Evolutionary conservation across 2,329 filamentous ascomycete genomes (phyloP), one percentile per base, ranked within the genome.

Genomic region (Epicoccum sorghinum): DNA sequence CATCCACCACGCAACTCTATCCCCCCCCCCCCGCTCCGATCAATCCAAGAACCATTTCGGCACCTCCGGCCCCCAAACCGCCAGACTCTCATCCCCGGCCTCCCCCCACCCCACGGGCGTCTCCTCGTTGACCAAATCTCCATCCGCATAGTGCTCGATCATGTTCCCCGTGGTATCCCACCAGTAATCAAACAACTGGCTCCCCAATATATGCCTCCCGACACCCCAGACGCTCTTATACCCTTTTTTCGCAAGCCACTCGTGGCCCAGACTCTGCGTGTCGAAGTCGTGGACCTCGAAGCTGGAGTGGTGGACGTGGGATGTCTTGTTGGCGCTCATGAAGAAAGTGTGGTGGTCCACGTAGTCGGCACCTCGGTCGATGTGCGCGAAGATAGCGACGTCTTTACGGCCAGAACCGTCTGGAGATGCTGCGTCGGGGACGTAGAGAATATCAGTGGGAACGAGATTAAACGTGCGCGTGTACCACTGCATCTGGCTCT

Each of bases 181-280:
- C 86, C 86, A 89, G 70, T 89, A 89, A 66, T 90, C 87, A 62
- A 90, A 91, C 46, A 90, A 84, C 74, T 90, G 88, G 58, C 82
- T 85, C 4, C 88, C 88, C 62, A 90, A 78, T 22, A 89, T 82
- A 75, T 90, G 88, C 47, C 88, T 74, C 0, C 88, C 88, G 0
- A 91, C 83, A 1, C 88, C 88, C 88, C 88, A 91, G 58, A 86
- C 86, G 62, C 80, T 83, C 64, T 80, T 80, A 67, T 88, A 88
- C 1, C 83, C 84, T 69, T 86, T 83, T 58, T 83, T 75, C 2
- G 78, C 78, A 57, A 91, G 75, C 85, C 86, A 90, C 64, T 88
- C 82, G 72, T 91, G 88, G 1, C 88, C 88, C 3, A 90, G 76
- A 29, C 84, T 79, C 76, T 90, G 88, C 4, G 84, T 83, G 67